Conservation (phyloP, 2,329 filamentous ascomycete species). For the Dothideomycetes sp. region DNA sequence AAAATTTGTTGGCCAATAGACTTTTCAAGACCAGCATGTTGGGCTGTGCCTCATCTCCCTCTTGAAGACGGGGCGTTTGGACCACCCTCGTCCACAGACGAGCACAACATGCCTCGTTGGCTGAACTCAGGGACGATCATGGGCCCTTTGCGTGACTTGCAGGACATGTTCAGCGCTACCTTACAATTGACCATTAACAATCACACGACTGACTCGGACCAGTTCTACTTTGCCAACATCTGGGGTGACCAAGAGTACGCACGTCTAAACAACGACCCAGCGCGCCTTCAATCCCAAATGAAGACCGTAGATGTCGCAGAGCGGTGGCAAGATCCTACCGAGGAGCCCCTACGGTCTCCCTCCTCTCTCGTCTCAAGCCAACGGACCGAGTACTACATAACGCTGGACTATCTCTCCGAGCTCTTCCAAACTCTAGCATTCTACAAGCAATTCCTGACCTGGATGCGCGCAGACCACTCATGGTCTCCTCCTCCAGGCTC, state of each 20-base stretch:
- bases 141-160: slow-evolving; percentile 23
- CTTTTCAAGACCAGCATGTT: slow-evolving; percentile 19
- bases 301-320: slow-evolving; percentile 20
- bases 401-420: slow-evolving; percentile 35
- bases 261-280: slow-evolving; percentile 28
- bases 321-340: slow-evolving; percentile 15
- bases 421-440: slow-evolving; percentile 32
- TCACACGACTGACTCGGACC: slow-evolving; percentile 25
- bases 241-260: slow-evolving; percentile 43
- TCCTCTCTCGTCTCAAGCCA: slow-evolving; percentile 23
- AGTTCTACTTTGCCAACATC: slow-evolving; percentile 39
- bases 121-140: slow-evolving; percentile 38
- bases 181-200: slow-evolving; percentile 25
- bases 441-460: slow-evolving; percentile 19
- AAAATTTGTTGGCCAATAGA: slow-evolving; percentile 23
- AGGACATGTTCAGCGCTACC: slow-evolving; percentile 32
- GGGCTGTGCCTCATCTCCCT: slow-evolving; percentile 17
- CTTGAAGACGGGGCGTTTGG: slow-evolving; percentile 32
- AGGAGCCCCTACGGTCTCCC: slow-evolving; percentile 22
- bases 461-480: slow-evolving; percentile 25
- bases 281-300: slow-evolving; percentile 18
- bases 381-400: slow-evolving; percentile 37
- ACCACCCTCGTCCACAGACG: slow-evolving; percentile 15
- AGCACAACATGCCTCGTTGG: slow-evolving; percentile 34
- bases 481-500: slow-evolving; percentile 7